Conservation (phyloP, 441 rosid genomes). For the Viola pubescens region DNA sequence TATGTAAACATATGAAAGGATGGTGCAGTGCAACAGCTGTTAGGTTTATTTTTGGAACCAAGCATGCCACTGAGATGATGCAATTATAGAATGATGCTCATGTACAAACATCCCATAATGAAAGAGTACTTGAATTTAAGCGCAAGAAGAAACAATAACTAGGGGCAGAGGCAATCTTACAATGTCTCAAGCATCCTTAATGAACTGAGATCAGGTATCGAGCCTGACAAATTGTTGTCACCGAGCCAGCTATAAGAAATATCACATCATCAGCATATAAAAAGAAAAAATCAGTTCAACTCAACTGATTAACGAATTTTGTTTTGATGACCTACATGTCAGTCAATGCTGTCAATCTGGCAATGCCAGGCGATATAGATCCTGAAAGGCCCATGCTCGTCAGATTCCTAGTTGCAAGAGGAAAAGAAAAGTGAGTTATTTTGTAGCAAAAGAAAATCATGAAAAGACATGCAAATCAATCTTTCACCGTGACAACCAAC, state of each 20-base stretch:
- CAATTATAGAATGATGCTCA: not conserved
- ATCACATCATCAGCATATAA: too few relatives aligned
- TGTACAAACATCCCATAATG: not conserved
- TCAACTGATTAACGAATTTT: constrained; percentile 2
- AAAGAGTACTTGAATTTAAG: constrained; percentile 9
- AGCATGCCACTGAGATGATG: not conserved
- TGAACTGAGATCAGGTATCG: constrained; percentile 59
- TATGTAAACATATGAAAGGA: too few relatives aligned
- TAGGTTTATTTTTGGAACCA: constrained; percentile 1
- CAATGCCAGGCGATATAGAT: constrained; percentile 46
- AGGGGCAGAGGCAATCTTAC: constrained; percentile 33
- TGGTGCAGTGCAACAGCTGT: too few relatives aligned
- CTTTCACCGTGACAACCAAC: constrained; percentile 24
- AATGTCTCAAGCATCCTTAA: constrained; percentile 45
- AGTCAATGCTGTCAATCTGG: constrained; percentile 61
- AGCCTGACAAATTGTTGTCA: constrained; percentile 58
- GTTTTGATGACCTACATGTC: constrained; percentile 45
- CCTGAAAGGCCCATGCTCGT: constrained; percentile 68
- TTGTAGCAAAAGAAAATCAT: constrained; percentile 13
- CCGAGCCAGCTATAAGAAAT: constrained; percentile 59
- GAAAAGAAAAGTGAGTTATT: constrained; percentile 7
- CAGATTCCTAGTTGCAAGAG: constrained; percentile 46
- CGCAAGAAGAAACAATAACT: not conserved
- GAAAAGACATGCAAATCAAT: constrained; percentile 2
- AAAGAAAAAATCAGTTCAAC: not conserved